Evolutionary conservation across 1,284 basidiomycete genomes (phyloP).

Genomic region (Moesziomyces globuligerus): DNA sequence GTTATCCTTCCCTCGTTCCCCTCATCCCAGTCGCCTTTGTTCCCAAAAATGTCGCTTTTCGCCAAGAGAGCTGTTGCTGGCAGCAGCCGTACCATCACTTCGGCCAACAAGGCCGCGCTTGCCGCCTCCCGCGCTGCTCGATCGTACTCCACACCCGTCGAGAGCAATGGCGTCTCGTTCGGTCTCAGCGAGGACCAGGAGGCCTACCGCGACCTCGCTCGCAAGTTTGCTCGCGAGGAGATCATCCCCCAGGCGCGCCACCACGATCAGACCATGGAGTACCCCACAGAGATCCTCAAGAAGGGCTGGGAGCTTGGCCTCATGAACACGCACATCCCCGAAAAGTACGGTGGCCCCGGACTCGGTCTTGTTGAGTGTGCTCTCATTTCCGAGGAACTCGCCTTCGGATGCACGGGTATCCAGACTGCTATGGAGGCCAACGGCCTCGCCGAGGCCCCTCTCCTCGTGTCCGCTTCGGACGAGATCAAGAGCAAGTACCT

Average conservation of each 20-base stretch:
- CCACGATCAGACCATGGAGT: conserved; percentile 67
- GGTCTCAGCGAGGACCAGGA: conserved; percentile 68
- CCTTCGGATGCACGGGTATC: conserved; percentile 72
- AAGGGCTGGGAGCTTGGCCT: conserved; percentile 67
- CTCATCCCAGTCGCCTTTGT: neutral
- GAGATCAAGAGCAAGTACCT: conserved; percentile 72
- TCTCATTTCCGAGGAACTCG: conserved; percentile 71
- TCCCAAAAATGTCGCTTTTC: conserved; percentile 37
- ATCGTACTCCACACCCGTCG: conserved; percentile 34
- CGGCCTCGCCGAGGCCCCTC: conserved; percentile 71
- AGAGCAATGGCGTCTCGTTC: conserved; percentile 54
- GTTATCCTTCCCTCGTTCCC: neutral
- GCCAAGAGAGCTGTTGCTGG: conserved; percentile 35
- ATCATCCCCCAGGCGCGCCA: conserved; percentile 71
- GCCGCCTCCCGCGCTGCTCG: conserved; percentile 20
- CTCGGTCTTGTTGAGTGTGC: conserved; percentile 71
- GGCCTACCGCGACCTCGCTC: conserved; percentile 69
- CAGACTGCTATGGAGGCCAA: conserved; percentile 71
- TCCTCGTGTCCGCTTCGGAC: conserved; percentile 71
- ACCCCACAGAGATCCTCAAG: conserved; percentile 72
- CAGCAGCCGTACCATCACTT: conserved; percentile 38
- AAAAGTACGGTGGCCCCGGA: conserved; percentile 71
- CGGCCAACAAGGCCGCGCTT: conserved; percentile 17
- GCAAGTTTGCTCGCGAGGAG: conserved; percentile 70
- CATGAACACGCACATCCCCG: conserved; percentile 65